A percentile compares a stretch with the other conserved stretches of the same genome.
These are phyloP conservation scores for Paspalum vaginatum DNA, from an alignment of 176 grass and related monocot species.

Conservation along the genomic window DNA sequence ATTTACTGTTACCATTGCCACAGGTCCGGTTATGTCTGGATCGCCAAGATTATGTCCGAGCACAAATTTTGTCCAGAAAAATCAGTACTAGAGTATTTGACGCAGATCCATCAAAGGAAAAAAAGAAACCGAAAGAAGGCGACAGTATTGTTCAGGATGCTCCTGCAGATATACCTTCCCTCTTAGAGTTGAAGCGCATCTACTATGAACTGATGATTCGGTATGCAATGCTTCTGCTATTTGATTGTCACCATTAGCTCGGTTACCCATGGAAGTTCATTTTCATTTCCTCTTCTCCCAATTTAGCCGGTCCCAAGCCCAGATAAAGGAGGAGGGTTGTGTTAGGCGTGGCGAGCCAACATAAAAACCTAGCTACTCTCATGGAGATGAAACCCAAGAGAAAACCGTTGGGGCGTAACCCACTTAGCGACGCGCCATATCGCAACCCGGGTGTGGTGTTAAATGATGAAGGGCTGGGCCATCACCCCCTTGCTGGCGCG, in stretches of 20 bases:
- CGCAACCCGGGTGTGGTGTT: no score
- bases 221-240: conserved; percentile 45
- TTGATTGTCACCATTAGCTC: neutral
- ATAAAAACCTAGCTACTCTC: no score
- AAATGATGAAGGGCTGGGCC: no score
- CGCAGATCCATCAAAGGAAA: conserved; percentile 77
- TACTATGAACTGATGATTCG: conserved; percentile 93
- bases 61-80: conserved; percentile 95
- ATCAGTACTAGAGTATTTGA: conserved; percentile 91
- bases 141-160: conserved; percentile 88
- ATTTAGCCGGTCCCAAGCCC: no score
- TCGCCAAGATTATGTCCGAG: conserved; percentile 82
- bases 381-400: no score
- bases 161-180: conserved; percentile 79
- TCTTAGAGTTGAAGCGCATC: conserved; percentile 87
- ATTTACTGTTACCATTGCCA: conserved; percentile 8
- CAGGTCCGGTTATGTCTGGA: conserved; percentile 94
- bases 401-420: no score
- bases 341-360: no score
- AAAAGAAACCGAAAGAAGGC: conserved; percentile 94
- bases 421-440: no score
- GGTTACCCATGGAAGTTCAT: neutral
- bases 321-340: no score
- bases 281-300: neutral
- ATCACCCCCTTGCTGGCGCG: no score